Evolutionary conservation across 2,329 filamentous ascomycete species (phyloP).

Genomic region (Pezicula rhizophila): DNA sequence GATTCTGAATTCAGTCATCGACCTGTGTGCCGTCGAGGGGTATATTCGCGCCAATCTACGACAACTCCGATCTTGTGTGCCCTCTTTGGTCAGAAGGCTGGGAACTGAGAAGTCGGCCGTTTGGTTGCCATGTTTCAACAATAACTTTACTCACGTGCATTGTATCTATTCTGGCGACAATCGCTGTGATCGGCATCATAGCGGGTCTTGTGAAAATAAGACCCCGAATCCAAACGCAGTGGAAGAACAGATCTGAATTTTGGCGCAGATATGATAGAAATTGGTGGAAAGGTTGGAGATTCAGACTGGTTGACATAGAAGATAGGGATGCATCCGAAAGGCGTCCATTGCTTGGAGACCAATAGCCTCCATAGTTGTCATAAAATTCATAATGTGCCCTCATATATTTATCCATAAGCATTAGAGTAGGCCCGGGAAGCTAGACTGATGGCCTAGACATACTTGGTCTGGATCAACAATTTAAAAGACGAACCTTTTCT

Average conservation of each 20-base stretch:
- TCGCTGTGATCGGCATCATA: slow-evolving; percentile 14
- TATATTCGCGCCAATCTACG: slow-evolving; percentile 42
- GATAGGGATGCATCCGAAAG: background rate
- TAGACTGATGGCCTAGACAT: too few relatives aligned
- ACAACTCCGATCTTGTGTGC: slow-evolving; percentile 39
- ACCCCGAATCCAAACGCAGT: slow-evolving; percentile 4
- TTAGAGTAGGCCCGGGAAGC: too few relatives aligned
- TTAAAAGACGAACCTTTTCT: too few relatives aligned
- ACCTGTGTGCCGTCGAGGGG: slow-evolving; percentile 45
- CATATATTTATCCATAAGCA: too few relatives aligned
- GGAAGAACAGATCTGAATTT: slow-evolving; percentile 13
- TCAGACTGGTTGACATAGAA: slow-evolving; percentile 10
- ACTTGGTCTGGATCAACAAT: too few relatives aligned
- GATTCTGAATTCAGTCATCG: slow-evolving; percentile 27
- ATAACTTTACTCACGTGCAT: slow-evolving; percentile 33
- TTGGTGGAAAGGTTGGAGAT: slow-evolving; percentile 14
- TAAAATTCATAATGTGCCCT: too few relatives aligned
- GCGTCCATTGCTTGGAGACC: background rate
- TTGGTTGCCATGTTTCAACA: slow-evolving; percentile 37
- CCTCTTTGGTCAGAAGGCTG: slow-evolving; percentile 43
- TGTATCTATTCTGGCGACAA: slow-evolving; percentile 26
- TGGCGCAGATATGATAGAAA: slow-evolving; percentile 15
- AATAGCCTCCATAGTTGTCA: background rate
- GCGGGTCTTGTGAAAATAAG: slow-evolving; percentile 3
- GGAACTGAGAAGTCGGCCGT: slow-evolving; percentile 33